Evolutionary conservation across 2,329 filamentous ascomycete species (phyloP).

Genomic region (Aureobasidium lini): DNA sequence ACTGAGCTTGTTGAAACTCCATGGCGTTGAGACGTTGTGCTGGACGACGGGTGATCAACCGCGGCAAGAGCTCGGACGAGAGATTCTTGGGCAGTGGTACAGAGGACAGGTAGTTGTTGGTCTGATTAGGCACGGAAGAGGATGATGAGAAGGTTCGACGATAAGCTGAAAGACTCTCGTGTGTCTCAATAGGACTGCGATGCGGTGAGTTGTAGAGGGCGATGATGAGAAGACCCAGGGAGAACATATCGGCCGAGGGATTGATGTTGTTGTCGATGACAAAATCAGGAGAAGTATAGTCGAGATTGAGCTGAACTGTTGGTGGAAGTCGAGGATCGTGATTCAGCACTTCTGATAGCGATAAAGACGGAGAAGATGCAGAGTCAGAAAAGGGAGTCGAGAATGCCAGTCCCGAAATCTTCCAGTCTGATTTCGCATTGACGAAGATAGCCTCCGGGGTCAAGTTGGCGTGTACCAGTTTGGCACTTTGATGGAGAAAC

Average conservation of each 20-base stretch:
- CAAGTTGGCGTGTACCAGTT: conserved; percentile 86
- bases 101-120: conserved; percentile 79
- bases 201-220: conserved; percentile 95
- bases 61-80: conserved; percentile 65
- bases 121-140: conserved; percentile 66
- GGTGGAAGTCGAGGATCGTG: conserved; percentile 76
- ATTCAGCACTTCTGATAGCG: conserved; percentile 77
- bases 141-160: conserved; percentile 75
- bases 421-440: conserved; percentile 98
- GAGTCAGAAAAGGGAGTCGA: conserved; percentile 66
- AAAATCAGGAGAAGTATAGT: conserved; percentile 93
- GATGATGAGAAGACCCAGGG: conserved; percentile 78
- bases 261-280: conserved; percentile 85
- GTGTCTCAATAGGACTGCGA: conserved; percentile 72
- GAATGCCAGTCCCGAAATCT: conserved; percentile 90
- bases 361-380: conserved; percentile 57
- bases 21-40: conserved; percentile 79
- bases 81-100: conserved; percentile 74
- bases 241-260: conserved; percentile 83
- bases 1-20: conserved; percentile 91
- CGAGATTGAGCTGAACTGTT: conserved; percentile 79
- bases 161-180: conserved; percentile 74
- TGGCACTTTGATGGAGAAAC: conserved; percentile 91
- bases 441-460: conserved; percentile 90
- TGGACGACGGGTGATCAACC: conserved; percentile 78